These are phyloP conservation scores for Bacterosira constricta DNA, from an alignment of 108 stramenopile species.

Conservation along the genomic window DNA sequence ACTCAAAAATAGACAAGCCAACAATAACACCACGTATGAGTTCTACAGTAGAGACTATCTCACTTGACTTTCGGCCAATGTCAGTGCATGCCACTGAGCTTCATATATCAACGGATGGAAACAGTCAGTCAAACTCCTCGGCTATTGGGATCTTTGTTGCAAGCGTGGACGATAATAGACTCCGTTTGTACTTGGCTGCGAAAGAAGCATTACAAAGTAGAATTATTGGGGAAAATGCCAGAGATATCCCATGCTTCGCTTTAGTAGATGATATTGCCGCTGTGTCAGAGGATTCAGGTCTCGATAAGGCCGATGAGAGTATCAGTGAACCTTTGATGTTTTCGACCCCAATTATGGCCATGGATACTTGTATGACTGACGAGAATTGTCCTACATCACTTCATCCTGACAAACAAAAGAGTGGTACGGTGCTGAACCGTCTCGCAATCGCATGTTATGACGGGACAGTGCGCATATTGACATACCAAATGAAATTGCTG, in stretches of 20 bases:
- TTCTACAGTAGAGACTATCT: slow-evolving; percentile 11
- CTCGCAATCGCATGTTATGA: slow-evolving; percentile 43
- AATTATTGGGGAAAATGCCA: background rate
- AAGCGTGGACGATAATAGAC: slow-evolving; percentile 16
- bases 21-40: background rate
- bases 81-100: slow-evolving; percentile 35
- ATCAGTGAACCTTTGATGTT: slow-evolving; percentile 28
- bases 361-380: slow-evolving; percentile 25
- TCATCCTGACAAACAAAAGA: background rate
- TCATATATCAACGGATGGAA: background rate
- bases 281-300: background rate
- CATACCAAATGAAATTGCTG: slow-evolving; percentile 8
- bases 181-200: slow-evolving; percentile 26
- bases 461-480: slow-evolving; percentile 39
- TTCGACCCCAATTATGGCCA: slow-evolving; percentile 35
- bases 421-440: background rate
- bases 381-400: background rate
- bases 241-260: background rate
- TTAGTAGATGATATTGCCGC: background rate
- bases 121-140: background rate
- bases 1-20: background rate
- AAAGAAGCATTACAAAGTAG: background rate
- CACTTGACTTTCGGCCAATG: slow-evolving; percentile 30
- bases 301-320: background rate
- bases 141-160: slow-evolving; percentile 40